Conservation (phyloP, 2,329 filamentous ascomycete species). For the Colletotrichum phormii region DNA sequence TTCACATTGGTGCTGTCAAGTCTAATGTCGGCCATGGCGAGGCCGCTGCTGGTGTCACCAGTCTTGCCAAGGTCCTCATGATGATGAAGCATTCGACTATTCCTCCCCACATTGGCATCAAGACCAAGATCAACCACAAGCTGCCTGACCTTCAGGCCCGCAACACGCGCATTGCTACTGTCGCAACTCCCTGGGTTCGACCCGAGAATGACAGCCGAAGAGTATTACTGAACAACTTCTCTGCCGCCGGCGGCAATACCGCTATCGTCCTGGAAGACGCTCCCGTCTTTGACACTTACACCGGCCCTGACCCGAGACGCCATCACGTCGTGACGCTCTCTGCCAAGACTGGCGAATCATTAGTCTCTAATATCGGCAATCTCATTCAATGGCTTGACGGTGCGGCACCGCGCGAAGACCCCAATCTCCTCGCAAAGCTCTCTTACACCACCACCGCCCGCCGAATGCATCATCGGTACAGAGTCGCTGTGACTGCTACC, state of each 20-base stretch:
- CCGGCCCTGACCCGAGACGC: slow-evolving; percentile 62
- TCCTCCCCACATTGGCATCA: slow-evolving; percentile 70
- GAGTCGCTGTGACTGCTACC: slow-evolving; percentile 56
- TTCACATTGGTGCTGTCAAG: slow-evolving; percentile 41
- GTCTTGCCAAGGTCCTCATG: slow-evolving; percentile 33
- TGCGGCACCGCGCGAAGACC: slow-evolving; percentile 49
- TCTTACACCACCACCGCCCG: slow-evolving; percentile 78
- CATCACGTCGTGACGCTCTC: slow-evolving; percentile 68
- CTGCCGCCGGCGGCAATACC: slow-evolving; percentile 78
- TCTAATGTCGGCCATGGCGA: slow-evolving; percentile 36
- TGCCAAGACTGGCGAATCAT: slow-evolving; percentile 64
- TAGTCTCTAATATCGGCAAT: slow-evolving; percentile 67
- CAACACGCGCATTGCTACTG: slow-evolving; percentile 68
- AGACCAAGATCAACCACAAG: slow-evolving; percentile 68
- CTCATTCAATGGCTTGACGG: slow-evolving; percentile 65
- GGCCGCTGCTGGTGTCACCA: slow-evolving; percentile 32
- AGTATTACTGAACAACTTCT: slow-evolving; percentile 75
- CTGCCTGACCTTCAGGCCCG: slow-evolving; percentile 68
- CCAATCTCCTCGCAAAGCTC: slow-evolving; percentile 65
- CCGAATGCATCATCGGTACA: slow-evolving; percentile 59
- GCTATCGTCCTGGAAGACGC: slow-evolving; percentile 73
- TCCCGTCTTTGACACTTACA: slow-evolving; percentile 55
- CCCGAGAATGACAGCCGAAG: slow-evolving; percentile 57
- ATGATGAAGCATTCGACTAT: slow-evolving; percentile 30
- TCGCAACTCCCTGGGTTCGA: slow-evolving; percentile 61